These are phyloP conservation scores for Trypanosoma platydactyli DNA, from an alignment of 208 protist species.

Conservation along the genomic window DNA sequence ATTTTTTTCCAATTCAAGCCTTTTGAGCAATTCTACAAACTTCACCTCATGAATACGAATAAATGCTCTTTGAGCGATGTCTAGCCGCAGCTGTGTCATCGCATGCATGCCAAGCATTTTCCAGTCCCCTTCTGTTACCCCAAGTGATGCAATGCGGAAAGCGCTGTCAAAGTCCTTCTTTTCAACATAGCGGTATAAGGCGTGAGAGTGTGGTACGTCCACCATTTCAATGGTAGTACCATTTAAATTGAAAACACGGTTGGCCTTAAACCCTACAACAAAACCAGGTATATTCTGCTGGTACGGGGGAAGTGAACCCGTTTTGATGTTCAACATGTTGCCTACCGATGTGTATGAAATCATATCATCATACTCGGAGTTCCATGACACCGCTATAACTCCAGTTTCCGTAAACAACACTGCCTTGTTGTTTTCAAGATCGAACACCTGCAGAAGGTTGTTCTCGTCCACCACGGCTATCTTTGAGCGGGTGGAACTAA, in stretches of 20 bases:
- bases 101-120: conserved; percentile 93
- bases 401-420: conserved; percentile 90
- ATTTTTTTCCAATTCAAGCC: conserved; percentile 71
- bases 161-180: conserved; percentile 86
- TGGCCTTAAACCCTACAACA: conserved; percentile 96
- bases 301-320: conserved; percentile 89
- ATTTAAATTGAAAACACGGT: conserved; percentile 94
- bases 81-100: conserved; percentile 87
- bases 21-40: conserved; percentile 92
- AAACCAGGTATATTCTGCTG: conserved; percentile 92
- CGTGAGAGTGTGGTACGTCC: conserved; percentile 93
- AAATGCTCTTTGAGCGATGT: conserved; percentile 92
- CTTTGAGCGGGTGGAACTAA: conserved; percentile 83
- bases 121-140: conserved; percentile 95
- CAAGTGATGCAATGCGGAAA: conserved; percentile 92
- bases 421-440: conserved; percentile 80
- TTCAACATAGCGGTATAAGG: conserved; percentile 92
- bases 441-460: conserved; percentile 86
- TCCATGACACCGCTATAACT: conserved; percentile 93
- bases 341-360: conserved; percentile 91
- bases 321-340: conserved; percentile 93
- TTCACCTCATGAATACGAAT: conserved; percentile 91
- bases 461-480: conserved; percentile 94
- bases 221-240: conserved; percentile 80
- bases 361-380: conserved; percentile 94